phyloP scores from a whole-genome alignment of 1,139 yeast species.

The Magnusiomyces ingens region DNA sequence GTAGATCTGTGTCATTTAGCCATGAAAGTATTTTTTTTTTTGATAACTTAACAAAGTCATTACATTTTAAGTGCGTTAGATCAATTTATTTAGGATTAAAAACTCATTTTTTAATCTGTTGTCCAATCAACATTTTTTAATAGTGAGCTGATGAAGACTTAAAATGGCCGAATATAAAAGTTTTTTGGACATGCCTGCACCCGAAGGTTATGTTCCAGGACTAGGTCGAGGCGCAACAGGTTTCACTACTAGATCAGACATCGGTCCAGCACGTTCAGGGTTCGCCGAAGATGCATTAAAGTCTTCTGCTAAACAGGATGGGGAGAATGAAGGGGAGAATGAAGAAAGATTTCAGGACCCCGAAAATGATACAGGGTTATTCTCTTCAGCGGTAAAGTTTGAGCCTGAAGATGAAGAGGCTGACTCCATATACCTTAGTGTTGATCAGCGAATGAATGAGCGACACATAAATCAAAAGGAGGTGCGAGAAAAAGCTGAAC shows the following conservation, averaged over 20 bases:
- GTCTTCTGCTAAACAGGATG: constrained; percentile 33
- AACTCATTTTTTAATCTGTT: no score
- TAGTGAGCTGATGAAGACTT: no score
- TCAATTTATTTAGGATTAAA: no score
- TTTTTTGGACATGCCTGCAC: constrained; percentile 81
- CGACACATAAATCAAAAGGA: constrained; percentile 34
- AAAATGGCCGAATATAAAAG: constrained; percentile 19
- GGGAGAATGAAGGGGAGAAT: constrained; percentile 28
- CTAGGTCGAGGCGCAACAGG: constrained; percentile 95
- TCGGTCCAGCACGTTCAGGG: constrained; percentile 45
- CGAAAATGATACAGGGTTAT: constrained; percentile 37
- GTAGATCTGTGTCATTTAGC: no score
- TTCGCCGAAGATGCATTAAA: constrained; percentile 37
- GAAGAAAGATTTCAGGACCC: constrained; percentile 33
- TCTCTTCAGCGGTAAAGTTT: constrained; percentile 25
- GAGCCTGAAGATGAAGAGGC: constrained; percentile 69
- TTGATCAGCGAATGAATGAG: constrained; percentile 51
- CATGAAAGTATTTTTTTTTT: no score
- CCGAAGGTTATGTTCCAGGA: constrained; percentile 87
- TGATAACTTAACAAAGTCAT: no score
- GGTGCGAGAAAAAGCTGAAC: constrained; percentile 29
- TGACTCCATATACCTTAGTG: constrained; percentile 55
- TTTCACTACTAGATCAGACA: constrained; percentile 75
- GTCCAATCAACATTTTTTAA: no score
- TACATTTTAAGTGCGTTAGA: no score